Conservation (phyloP, 2,329 filamentous ascomycete species). For the Graphium sp. region DNA sequence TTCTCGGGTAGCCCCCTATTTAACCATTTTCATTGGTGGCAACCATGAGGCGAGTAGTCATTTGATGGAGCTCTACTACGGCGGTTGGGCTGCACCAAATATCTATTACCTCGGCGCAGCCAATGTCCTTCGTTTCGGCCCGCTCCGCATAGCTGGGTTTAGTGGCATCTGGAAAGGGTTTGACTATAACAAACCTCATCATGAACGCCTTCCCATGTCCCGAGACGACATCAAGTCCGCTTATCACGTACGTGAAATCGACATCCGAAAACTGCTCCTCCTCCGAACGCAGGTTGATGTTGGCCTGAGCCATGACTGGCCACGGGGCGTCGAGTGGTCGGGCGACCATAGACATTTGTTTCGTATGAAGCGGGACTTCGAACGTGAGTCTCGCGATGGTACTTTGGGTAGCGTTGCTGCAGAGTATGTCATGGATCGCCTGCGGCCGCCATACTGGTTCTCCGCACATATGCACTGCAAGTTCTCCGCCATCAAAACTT, state of each 20-base stretch:
- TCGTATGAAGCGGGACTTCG: slow-evolving; percentile 56
- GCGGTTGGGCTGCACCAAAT: slow-evolving; percentile 90
- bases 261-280: slow-evolving; percentile 77
- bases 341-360: slow-evolving; percentile 58
- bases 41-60: slow-evolving; percentile 92
- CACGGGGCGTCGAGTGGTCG: slow-evolving; percentile 60
- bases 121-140: slow-evolving; percentile 71
- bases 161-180: slow-evolving; percentile 92
- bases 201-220: slow-evolving; percentile 75
- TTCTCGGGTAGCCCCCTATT: slow-evolving; percentile 56
- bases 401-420: slow-evolving; percentile 69
- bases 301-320: slow-evolving; percentile 93
- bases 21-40: slow-evolving; percentile 83
- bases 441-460: slow-evolving; percentile 82
- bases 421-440: slow-evolving; percentile 59
- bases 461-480: slow-evolving; percentile 86
- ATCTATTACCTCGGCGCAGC: slow-evolving; percentile 95
- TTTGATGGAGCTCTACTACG: slow-evolving; percentile 85
- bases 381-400: slow-evolving; percentile 57
- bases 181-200: slow-evolving; percentile 71
- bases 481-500: slow-evolving; percentile 54
- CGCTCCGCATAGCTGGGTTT: slow-evolving; percentile 73
- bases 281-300: slow-evolving; percentile 79
- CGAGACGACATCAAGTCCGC: slow-evolving; percentile 60
- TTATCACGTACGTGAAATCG: slow-evolving; percentile 80